Evolutionary conservation across 257 asterid genomes (phyloP), one percentile per base, ranked within the genome.

Genomic region (Nicotiana otophora): DNA sequence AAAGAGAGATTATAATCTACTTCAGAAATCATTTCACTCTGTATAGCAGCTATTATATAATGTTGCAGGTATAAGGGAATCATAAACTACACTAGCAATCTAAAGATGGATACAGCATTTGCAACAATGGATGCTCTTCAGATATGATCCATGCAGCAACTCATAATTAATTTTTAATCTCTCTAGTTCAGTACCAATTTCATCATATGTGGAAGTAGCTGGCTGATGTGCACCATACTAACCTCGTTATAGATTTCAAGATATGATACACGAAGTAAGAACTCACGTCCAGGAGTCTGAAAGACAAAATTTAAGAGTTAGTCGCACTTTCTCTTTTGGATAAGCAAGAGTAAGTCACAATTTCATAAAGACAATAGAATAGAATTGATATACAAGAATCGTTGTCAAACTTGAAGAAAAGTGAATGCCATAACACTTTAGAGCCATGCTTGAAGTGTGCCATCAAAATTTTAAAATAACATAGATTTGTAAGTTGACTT

Each of bases 271-370:
- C 99, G 97, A 82, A 96, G 98, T 85, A 96, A 89, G 89, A 93
- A 96, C 89, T 96, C 99, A 17, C 98, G 86, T 36, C 99, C 99
- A 82, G 99, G 98, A 82, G 99, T 96, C 99, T 96, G 97, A 75
- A 85, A 81, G 81, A 81, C 84, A 84, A 88, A 77, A 39, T 80
- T 82, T 63, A 54, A 83, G 83, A 83, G 61, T 74, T 84, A 81
- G 83, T 76, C 26, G 28, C 72, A 65, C 76, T 55, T 14, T 72
- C 17, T 72, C 14, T 70, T 42, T 70, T 70, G 58, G 58, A 70
- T 20, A 72, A 10, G 33, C 26, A 23, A 72, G 79, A 46, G 23
- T 23, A 46, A 46, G 60, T 42, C 39, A 72, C 20, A 16, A 23
- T 2, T 42, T 46, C 79, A 74, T 78, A 77, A 57, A 74, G 62